Percentiles rank a stretch among this genome's conserved stretches.
phyloP scores from a whole-genome alignment of 2,329 filamentous ascomycete species.

The Raffaelea ambrosiae region DNA sequence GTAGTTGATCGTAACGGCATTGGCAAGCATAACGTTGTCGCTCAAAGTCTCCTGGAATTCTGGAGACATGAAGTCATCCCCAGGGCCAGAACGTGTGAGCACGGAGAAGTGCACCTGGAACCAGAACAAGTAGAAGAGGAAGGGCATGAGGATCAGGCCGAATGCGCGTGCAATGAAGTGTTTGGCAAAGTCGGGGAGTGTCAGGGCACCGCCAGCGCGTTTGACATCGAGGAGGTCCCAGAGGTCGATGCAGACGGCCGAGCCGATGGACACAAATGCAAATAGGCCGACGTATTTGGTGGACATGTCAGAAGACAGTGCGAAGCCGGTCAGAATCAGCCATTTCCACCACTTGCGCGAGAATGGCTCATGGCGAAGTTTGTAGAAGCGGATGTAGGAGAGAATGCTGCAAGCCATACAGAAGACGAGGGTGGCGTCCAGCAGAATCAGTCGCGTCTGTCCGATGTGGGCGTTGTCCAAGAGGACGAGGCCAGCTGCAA shows the following conservation, averaged over 20 bases:
- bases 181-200: slow-evolving; percentile 70
- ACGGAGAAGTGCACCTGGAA: slow-evolving; percentile 99
- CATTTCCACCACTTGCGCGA: slow-evolving; percentile 99
- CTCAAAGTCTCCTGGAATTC: slow-evolving; percentile 96
- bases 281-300: slow-evolving; percentile 97
- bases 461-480: slow-evolving; percentile 98
- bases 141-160: slow-evolving; percentile 81
- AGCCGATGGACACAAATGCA: slow-evolving; percentile 94
- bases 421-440: slow-evolving; percentile 88
- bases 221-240: slow-evolving; percentile 93
- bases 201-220: slow-evolving; percentile 71
- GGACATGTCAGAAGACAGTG: slow-evolving; percentile 93
- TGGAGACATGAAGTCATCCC: slow-evolving; percentile 97
- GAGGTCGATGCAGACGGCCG: slow-evolving; percentile 85
- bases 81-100: slow-evolving; percentile 78
- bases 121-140: slow-evolving; percentile 99
- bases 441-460: slow-evolving; percentile 87
- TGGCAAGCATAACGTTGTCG: slow-evolving; percentile 87
- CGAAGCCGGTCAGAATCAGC: slow-evolving; percentile 90
- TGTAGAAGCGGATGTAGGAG: slow-evolving; percentile 96
- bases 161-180: slow-evolving; percentile 85
- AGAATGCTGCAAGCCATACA: slow-evolving; percentile 94
- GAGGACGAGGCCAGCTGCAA: slow-evolving; percentile 78
- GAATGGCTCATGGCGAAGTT: slow-evolving; percentile 82
- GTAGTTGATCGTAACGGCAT: slow-evolving; percentile 80